Base-by-base conservation (phyloP, 495 filamentous ascomycete species). In the Pseudevernia furfuracea region DNA sequence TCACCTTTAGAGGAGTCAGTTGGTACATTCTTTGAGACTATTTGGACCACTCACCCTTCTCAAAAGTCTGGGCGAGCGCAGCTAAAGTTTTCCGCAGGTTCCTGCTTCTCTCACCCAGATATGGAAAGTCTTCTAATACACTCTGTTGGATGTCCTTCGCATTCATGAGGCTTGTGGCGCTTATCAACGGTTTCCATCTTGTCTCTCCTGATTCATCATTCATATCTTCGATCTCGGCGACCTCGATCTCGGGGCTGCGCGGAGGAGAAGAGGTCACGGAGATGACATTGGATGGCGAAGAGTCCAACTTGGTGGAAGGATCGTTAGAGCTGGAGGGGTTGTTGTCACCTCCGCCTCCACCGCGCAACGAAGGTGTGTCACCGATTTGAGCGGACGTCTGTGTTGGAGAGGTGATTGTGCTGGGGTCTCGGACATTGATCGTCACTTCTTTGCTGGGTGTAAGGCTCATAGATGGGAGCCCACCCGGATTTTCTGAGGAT, bases 181-280 rank as follows among this genome's bases (percentile, higher is more conserved):
- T 57, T 59, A 30, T 53, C 65, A 83, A 53, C 1, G 76, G 67
- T 48, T 71, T 74, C 80, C 81, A 82, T 63, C 71, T 77, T 10
- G 78, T 80, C 19, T 66, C 71, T 30, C 71, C 74, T 8, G 79
- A 71, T 44, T 80, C 76, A 66, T 80, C 78, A 58, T 79, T 75
- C 69, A 82, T 81, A 60, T 84, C 81, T 69, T 84, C 82, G 38
- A 81, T 72, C 56, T 84, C 81, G 9, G 80, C 81, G 28, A 82
- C 79, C 69, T 84, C 77, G 28, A 84, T 82, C 58, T 82, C 76
- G 6, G 81, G 82, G 62, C 80, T 83, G 19, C 74, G 74, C 1
- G 76, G 71, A 12, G 81, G 75, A 6, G 81, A 81, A 21, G 82
- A 82, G 30, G 74, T 74, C n/a, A 81, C 69, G 23, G 79, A 80